Percentiles rank a stretch among this genome's conserved stretches.
phyloP scores from a whole-genome alignment of 352 stramenopile genomes.

The Phytophthora tentaculata region DNA sequence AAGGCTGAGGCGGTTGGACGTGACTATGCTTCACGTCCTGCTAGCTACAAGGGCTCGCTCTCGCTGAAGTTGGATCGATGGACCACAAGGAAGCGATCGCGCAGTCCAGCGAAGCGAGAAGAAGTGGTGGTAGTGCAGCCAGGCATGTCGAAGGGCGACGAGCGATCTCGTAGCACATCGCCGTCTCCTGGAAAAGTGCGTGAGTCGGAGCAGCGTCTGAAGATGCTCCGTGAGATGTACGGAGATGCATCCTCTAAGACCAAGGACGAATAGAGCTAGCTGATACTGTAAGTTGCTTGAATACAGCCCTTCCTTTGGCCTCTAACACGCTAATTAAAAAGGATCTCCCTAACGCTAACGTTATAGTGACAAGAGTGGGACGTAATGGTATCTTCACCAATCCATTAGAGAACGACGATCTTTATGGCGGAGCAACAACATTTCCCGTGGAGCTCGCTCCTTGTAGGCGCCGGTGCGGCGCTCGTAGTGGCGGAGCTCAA shows the following conservation, averaged over 20 bases:
- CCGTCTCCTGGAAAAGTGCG: constrained; percentile 42
- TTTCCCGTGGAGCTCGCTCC: constrained; percentile 13
- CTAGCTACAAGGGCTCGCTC: constrained; percentile 93
- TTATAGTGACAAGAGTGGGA: too few relatives aligned
- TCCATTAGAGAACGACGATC: too few relatives aligned
- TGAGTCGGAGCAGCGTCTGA: constrained; percentile 69
- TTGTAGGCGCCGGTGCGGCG: constrained; percentile 2
- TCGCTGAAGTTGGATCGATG: constrained; percentile 92
- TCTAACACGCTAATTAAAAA: too few relatives aligned
- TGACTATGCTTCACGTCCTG: constrained; percentile 91
- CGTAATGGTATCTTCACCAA: too few relatives aligned
- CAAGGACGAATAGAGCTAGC: constrained; percentile 33
- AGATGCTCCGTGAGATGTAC: constrained; percentile 79
- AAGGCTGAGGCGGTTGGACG: constrained; percentile 89
- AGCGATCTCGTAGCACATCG: constrained; percentile 28
- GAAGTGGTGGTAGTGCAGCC: constrained; percentile 50
- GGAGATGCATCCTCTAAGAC: constrained; percentile 71
- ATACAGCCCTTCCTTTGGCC: too few relatives aligned
- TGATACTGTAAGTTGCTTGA: too few relatives aligned
- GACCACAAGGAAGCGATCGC: constrained; percentile 74
- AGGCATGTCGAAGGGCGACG: constrained; percentile 38
- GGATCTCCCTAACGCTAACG: too few relatives aligned
- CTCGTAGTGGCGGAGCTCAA: constrained; percentile 18
- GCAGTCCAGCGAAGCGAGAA: constrained; percentile 67
- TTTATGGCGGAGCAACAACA: constrained; percentile 3